Percentiles rank a stretch among this genome's conserved stretches.
Evolutionary conservation across 352 stramenopile genomes (phyloP).

Genomic region (Phytophthora kernoviae): DNA sequence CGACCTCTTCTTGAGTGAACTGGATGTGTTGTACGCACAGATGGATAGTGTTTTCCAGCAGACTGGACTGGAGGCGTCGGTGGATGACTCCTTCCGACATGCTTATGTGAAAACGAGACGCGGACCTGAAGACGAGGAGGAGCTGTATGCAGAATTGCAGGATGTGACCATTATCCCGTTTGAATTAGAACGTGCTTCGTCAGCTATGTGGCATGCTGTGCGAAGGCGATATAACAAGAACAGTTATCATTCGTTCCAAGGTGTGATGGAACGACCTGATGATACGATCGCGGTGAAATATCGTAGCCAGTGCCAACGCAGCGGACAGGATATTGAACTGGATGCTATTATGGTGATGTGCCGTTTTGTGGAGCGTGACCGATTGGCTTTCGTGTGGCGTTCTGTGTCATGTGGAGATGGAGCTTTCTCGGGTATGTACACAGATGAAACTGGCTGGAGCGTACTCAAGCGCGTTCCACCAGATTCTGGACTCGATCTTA

Average conservation of each 20-base stretch:
- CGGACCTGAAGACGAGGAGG: constrained; percentile 19
- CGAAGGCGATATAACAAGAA: constrained; percentile 43
- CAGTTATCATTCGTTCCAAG: constrained; percentile 35
- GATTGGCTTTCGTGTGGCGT: constrained; percentile 63
- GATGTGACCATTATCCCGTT: constrained; percentile 55
- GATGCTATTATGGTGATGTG: constrained; percentile 58
- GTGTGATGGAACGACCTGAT: constrained; percentile 16
- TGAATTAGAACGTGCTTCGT: constrained; percentile 31
- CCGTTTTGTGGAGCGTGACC: constrained; percentile 44
- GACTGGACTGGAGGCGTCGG: constrained; percentile 46
- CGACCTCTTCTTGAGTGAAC: constrained; percentile 39
- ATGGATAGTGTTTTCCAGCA: constrained; percentile 49
- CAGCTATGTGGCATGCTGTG: constrained; percentile 44
- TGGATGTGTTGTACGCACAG: constrained; percentile 43
- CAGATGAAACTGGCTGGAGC: constrained; percentile 71
- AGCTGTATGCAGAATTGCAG: constrained; percentile 43
- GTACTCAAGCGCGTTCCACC: constrained; percentile 48
- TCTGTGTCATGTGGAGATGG: constrained; percentile 40
- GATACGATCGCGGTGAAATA: constrained; percentile 56
- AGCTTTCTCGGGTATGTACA: constrained; percentile 51
- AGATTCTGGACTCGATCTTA: constrained; percentile 17
- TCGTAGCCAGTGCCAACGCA: constrained; percentile 28
- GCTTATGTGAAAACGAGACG: constrained; percentile 39
- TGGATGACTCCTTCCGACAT: constrained; percentile 50
- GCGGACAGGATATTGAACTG: constrained; percentile 29